Evolutionary conservation across 768 basidiomycete genomes (phyloP), one percentile per base, ranked within the genome.

Genomic region (Suillus brevipes): DNA sequence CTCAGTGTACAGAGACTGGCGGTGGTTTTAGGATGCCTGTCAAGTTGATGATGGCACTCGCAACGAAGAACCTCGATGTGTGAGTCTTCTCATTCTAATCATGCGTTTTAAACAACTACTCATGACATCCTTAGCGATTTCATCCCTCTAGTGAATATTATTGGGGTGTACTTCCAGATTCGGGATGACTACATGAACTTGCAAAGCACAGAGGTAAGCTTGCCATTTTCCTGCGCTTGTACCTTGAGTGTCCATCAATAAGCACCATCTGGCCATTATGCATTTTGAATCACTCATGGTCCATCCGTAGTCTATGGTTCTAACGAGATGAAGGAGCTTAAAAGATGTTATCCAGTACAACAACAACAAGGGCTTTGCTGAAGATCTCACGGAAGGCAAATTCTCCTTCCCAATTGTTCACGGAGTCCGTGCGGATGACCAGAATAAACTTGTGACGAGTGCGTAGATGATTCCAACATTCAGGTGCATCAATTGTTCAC

Each of bases 171-270:
- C 71, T 98, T 95, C 76, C 97, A 99, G 75, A 95, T 99, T 69
- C 81, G 95, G n/a, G 97, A 99, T 70, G 97, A 98, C 74, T 91
- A 95, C 55, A 94, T 97, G 92, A 98, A 98, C 70, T 79, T 98
- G 31, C 89, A 96, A 71, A 94, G 92, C 56, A 84, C 85, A 20
- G 87, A 95, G 82, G 95, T 94, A 70, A 31, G 80, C 60, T 16
- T 60, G 25, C 40, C n/a, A 20, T 50, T 40, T 13, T 4, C 20
- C 10, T 3, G 25, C 20, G 9, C 57, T 6, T 28, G 57, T 40
- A 28, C 57, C 13, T 25, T 7, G 37, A 23, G 37, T 37, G 36
- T 57, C 37, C 38, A 57, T 20, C 61, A 36, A 7, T 49, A 92
- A 92, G 73, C 89, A 87, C 13, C 92, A 61, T 31, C 23, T 7